Evolutionary conservation across 148 eudicot species (phyloP).

Genomic region (Polygonum aviculare): DNA sequence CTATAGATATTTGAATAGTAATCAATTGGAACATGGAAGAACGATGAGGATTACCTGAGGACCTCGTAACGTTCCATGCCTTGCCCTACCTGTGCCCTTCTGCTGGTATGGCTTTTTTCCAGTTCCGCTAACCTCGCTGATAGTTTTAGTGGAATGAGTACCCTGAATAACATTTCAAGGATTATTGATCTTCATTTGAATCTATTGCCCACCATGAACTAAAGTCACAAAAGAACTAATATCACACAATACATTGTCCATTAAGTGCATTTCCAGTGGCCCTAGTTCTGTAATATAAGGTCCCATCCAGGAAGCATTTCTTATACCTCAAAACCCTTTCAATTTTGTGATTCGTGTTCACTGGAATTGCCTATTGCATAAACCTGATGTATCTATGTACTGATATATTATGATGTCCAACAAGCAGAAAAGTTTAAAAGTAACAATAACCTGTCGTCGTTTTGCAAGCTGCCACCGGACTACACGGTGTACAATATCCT

Average conservation of each 20-base stretch:
- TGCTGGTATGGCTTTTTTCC: slow-evolving; percentile 85
- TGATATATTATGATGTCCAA: background rate
- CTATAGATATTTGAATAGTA: no score
- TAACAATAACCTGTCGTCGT: slow-evolving; percentile 71
- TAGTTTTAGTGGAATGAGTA: slow-evolving; percentile 93
- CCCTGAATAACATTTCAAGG: slow-evolving; percentile 37
- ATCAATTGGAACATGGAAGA: background rate
- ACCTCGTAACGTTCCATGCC: slow-evolving; percentile 84
- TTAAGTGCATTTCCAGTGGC: no score
- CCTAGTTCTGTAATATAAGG: no score
- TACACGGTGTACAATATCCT: slow-evolving; percentile 92
- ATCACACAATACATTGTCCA: no score
- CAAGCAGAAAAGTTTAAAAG: background rate
- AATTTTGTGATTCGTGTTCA: no score
- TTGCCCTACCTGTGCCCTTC: slow-evolving; percentile 84
- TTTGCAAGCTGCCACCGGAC: slow-evolving; percentile 99
- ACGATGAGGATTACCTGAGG: slow-evolving; percentile 48
- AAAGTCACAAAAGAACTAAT: no score
- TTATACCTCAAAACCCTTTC: no score
- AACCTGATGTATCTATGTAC: background rate
- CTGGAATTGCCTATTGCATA: background rate
- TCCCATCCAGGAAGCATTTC: no score
- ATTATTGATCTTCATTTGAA: no score
- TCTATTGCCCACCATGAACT: no score
- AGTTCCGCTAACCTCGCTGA: slow-evolving; percentile 97